A percentile compares a stretch with the other conserved stretches of the same genome.
These are phyloP conservation scores for Physcomitrellopsis africana DNA, from an alignment of 225 moss, liverwort and hornwort species.

Conservation along the genomic window DNA sequence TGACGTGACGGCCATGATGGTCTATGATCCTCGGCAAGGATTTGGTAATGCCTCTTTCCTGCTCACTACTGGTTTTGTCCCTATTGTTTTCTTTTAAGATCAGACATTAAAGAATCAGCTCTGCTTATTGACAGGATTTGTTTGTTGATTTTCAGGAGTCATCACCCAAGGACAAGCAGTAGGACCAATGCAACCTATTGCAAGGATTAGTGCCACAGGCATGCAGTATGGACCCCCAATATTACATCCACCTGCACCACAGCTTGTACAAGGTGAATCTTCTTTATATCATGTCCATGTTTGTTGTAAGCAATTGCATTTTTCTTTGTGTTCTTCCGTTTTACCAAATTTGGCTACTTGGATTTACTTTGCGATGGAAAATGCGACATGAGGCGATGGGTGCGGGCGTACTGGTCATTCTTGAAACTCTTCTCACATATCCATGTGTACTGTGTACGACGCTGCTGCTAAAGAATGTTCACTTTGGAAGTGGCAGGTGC, in stretches of 20 bases:
- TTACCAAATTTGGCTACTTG: not conserved
- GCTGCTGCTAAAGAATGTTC: not conserved
- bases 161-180: conserved; percentile 32
- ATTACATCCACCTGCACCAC: conserved; percentile 35
- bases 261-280: conserved; percentile 35
- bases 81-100: not conserved
- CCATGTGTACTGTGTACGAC: not conserved
- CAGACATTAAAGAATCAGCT: not conserved
- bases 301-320: not conserved
- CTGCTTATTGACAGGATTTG: conserved; percentile 31
- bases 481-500: conserved; percentile 24
- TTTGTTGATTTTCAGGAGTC: conserved; percentile 17
- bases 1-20: conserved; percentile 64
- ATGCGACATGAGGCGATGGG: not conserved
- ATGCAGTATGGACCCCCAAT: conserved; percentile 41
- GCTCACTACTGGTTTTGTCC: not conserved
- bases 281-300: not conserved
- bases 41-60: conserved; percentile 46
- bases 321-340: not conserved
- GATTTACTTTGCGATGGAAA: not conserved
- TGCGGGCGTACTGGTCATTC: not conserved
- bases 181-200: conserved; percentile 30
- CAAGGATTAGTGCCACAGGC: conserved; percentile 36
- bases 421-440: not conserved
- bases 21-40: conserved; percentile 77